Evolutionary conservation across 164 flowering plant genomes (phyloP).

Genomic region (Litsea cubeba): DNA sequence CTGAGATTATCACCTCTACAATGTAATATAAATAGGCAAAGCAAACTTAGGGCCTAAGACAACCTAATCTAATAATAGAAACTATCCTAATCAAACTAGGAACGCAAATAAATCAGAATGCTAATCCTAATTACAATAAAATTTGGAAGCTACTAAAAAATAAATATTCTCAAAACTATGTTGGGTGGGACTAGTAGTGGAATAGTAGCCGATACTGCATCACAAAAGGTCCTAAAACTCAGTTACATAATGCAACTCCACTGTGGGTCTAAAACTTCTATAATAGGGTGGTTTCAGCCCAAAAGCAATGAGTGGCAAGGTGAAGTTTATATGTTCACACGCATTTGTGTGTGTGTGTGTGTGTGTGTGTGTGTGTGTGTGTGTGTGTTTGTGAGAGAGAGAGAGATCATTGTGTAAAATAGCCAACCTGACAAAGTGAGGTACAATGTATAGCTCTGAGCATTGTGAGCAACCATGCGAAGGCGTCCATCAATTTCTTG

Average conservation of each 20-base stretch:
- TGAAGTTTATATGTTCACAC: background rate
- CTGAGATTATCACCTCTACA: too few species aligned
- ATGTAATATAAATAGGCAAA: too few species aligned
- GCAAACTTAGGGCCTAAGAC: too few species aligned
- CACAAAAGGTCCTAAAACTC: background rate
- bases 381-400: background rate
- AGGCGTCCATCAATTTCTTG: slow-evolving; percentile 90
- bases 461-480: slow-evolving; percentile 86
- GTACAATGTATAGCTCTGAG: slow-evolving; percentile 90
- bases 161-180: too few species aligned
- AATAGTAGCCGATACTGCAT: too few species aligned
- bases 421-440: slow-evolving; percentile 74
- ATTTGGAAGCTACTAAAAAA: too few species aligned
- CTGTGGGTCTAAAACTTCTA: background rate
- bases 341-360: too few species aligned
- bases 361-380: background rate
- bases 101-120: too few species aligned
- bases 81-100: too few species aligned
- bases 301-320: background rate
- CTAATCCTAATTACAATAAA: too few species aligned
- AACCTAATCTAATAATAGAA: too few species aligned
- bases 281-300: background rate
- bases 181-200: too few species aligned
- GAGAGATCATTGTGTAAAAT: background rate
- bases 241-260: background rate